phyloP scores from a whole-genome alignment of 345 rosid species.

The Euphorbia tirucalli region DNA sequence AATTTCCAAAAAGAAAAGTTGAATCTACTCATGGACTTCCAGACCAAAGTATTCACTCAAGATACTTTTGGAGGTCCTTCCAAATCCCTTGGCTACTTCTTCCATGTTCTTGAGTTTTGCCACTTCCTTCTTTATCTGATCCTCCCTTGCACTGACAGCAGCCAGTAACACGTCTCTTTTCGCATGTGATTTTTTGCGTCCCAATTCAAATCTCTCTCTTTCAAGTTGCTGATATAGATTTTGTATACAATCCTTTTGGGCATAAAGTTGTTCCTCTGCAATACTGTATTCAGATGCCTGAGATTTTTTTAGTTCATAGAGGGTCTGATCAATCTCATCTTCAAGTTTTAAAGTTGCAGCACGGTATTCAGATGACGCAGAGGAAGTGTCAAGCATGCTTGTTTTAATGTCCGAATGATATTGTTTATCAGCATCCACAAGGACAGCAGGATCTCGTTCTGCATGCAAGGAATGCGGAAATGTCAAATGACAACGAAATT shows the following conservation, averaged over 20 bases:
- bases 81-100: conserved; percentile 71
- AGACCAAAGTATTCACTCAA: conserved; percentile 55
- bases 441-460: conserved; percentile 30
- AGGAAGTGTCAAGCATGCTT: conserved; percentile 20
- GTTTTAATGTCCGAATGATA: conserved; percentile 28
- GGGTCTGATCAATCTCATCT: conserved; percentile 57
- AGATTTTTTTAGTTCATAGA: conserved; percentile 48
- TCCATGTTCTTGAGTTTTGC: conserved; percentile 62
- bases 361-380: conserved; percentile 38
- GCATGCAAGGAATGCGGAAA: conserved; percentile 16
- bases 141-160: conserved; percentile 42
- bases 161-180: conserved; percentile 33
- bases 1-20: too few relatives aligned
- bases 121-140: conserved; percentile 56
- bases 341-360: conserved; percentile 56
- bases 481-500: neutral
- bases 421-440: conserved; percentile 25
- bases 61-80: conserved; percentile 49
- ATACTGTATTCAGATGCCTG: conserved; percentile 60
- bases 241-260: conserved; percentile 57
- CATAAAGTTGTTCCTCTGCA: conserved; percentile 58
- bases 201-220: conserved; percentile 53
- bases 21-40: conserved; percentile 34
- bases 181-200: conserved; percentile 25
- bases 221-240: conserved; percentile 64